These are phyloP conservation scores for Pyrenophora tritici-repentis DNA, from an alignment of 2,329 filamentous ascomycete species.

Conservation along the genomic window DNA sequence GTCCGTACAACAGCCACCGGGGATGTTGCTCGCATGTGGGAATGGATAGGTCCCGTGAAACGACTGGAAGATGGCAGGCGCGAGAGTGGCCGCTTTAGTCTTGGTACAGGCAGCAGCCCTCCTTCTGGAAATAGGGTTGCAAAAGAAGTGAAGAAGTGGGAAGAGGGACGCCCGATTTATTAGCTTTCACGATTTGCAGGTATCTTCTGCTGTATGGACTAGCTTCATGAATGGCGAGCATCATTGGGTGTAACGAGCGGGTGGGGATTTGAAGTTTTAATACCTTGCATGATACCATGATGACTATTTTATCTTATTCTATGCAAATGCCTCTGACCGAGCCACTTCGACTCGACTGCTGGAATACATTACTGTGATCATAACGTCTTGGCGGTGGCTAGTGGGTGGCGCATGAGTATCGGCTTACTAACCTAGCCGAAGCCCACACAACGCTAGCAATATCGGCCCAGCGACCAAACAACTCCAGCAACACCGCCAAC, in stretches of 20 bases:
- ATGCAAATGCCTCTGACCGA: not conserved
- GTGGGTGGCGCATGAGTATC: constrained; percentile 12
- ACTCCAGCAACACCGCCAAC: constrained; percentile 43
- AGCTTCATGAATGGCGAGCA: too few species aligned
- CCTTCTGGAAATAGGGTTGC: constrained; percentile 35
- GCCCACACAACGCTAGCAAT: constrained; percentile 39
- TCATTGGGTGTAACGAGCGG: not conserved
- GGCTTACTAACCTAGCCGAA: constrained; percentile 40
- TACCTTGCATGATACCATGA: constrained; percentile 39
- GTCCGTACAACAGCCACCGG: constrained; percentile 64
- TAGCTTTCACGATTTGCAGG: constrained; percentile 26
- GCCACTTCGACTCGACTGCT: not conserved
- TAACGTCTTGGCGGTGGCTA: constrained; percentile 17
- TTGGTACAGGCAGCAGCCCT: constrained; percentile 41
- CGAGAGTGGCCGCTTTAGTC: constrained; percentile 40
- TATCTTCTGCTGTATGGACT: constrained; percentile 4
- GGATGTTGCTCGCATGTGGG: constrained; percentile 67
- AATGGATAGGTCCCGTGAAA: constrained; percentile 67
- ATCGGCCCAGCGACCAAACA: constrained; percentile 24
- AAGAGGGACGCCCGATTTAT: constrained; percentile 55
- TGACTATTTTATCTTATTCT: constrained; percentile 1
- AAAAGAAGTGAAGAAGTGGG: constrained; percentile 49
- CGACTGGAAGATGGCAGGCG: constrained; percentile 52
- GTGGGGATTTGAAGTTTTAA: constrained; percentile 6
- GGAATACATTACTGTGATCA: not conserved